Conservation (phyloP, 2,329 filamentous ascomycete species). For the Colletotrichum navitas region DNA sequence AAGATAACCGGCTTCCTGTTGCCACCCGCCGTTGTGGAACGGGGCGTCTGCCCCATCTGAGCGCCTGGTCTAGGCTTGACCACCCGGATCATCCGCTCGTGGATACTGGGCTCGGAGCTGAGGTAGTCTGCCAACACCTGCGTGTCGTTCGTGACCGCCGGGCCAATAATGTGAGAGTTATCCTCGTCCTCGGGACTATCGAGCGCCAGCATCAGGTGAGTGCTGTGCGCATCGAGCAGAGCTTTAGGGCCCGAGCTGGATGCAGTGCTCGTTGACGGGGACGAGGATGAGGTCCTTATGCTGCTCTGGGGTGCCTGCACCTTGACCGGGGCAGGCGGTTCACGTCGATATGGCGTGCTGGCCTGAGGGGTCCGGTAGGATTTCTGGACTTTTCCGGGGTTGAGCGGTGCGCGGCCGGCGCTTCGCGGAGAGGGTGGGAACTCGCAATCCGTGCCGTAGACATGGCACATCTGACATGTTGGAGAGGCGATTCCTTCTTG, state of each 20-base stretch:
- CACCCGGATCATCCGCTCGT: slow-evolving; percentile 47
- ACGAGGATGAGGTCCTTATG: slow-evolving; percentile 11
- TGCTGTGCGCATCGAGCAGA: slow-evolving; percentile 26
- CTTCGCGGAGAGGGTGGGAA: slow-evolving; percentile 54
- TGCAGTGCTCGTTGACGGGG: slow-evolving; percentile 27
- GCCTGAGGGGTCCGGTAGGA: slow-evolving; percentile 27
- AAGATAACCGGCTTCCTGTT: slow-evolving; percentile 57
- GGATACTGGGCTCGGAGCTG: slow-evolving; percentile 49
- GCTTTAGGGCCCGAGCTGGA: slow-evolving; percentile 31
- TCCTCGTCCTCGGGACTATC: slow-evolving; percentile 53
- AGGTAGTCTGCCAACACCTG: slow-evolving; percentile 72
- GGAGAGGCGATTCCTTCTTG: slow-evolving; percentile 63
- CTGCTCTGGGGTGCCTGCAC: slow-evolving; percentile 12
- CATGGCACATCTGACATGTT: slow-evolving; percentile 68
- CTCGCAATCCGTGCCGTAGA: slow-evolving; percentile 68
- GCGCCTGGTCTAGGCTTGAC: slow-evolving; percentile 29
- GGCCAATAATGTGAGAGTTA: slow-evolving; percentile 69
- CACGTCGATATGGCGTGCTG: slow-evolving; percentile 25
- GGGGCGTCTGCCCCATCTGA: slow-evolving; percentile 21
- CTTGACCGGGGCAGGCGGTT: slow-evolving; percentile 23
- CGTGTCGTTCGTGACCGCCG: slow-evolving; percentile 70
- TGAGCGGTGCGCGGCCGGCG: slow-evolving; percentile 33
- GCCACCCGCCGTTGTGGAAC: slow-evolving; percentile 25
- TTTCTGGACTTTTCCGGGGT: slow-evolving; percentile 40
- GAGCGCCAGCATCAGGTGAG: slow-evolving; percentile 46